phyloP scores from a whole-genome alignment of 352 stramenopile genomes.

The Phytophthora colocasiae region DNA sequence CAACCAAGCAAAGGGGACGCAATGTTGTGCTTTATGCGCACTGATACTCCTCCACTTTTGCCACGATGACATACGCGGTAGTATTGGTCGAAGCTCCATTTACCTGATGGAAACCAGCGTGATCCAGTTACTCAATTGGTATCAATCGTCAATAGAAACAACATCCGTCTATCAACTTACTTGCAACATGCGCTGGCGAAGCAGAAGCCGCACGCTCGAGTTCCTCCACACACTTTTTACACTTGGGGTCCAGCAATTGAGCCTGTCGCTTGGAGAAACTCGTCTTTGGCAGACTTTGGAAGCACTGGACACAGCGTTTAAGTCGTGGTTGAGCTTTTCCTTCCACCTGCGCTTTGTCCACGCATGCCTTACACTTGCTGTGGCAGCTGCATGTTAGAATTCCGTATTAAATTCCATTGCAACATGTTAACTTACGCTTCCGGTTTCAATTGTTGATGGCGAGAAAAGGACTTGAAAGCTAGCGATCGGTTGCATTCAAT shows the following conservation, averaged over 20 bases:
- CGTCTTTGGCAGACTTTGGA: conserved; percentile 63
- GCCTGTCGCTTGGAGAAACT: conserved; percentile 80
- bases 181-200: conserved; percentile 34
- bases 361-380: conserved; percentile 73
- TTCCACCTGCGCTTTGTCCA: conserved; percentile 37
- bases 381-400: background rate
- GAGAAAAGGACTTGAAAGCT: conserved; percentile 43
- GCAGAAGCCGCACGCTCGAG: conserved; percentile 48
- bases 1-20: conserved; percentile 67
- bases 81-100: conserved; percentile 69
- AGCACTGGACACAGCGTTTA: conserved; percentile 82
- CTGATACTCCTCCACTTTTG: conserved; percentile 68
- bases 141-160: too few relatives aligned
- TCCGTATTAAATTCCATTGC: background rate
- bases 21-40: conserved; percentile 75
- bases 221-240: conserved; percentile 55
- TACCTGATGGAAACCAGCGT: conserved; percentile 31
- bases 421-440: conserved; percentile 34
- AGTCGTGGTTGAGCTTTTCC: conserved; percentile 35
- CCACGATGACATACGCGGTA: conserved; percentile 78
- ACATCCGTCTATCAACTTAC: conserved; percentile 6
- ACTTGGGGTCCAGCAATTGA: conserved; percentile 72
- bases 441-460: conserved; percentile 55
- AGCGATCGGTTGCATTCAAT: conserved; percentile 33
- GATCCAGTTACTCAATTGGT: conserved; percentile 3